Percentiles rank a stretch among this genome's conserved stretches.
Conservation (phyloP, 208 protist species). For the Trichomonas vaginalis region DNA sequence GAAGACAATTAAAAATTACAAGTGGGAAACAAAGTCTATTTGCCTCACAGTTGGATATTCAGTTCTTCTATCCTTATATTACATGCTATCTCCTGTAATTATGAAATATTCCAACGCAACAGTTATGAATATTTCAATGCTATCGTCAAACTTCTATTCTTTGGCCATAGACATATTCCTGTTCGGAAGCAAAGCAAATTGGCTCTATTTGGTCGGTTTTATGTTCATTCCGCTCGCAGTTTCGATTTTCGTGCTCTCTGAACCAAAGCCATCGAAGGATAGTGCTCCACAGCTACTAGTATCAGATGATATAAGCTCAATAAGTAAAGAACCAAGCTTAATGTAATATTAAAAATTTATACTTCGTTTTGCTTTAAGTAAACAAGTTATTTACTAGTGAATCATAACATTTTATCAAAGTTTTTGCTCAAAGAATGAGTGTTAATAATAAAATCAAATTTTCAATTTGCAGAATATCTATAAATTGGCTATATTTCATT, state of each 20-base stretch:
- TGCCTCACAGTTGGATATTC: not conserved
- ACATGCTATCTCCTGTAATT: not conserved
- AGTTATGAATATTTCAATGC: not conserved
- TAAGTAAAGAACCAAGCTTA: too few species aligned
- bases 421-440: too few species aligned
- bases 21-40: not conserved
- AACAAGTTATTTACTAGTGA: too few species aligned
- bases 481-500: too few species aligned
- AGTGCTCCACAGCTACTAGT: too few species aligned
- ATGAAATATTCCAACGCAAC: not conserved
- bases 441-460: too few species aligned
- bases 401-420: too few species aligned
- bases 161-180: not conserved
- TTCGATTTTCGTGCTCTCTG: not conserved
- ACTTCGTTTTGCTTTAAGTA: too few species aligned
- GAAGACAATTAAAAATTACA: not conserved
- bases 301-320: too few species aligned
- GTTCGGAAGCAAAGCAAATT: not conserved
- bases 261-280: too few species aligned
- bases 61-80: not conserved
- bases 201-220: not conserved
- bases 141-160: not conserved
- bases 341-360: too few species aligned
- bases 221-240: not conserved
- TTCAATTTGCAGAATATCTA: too few species aligned